Evolutionary conservation across 2,329 filamentous ascomycete species (phyloP), one percentile per base, ranked within the genome.

Genomic region (Colletotrichum salicis): DNA sequence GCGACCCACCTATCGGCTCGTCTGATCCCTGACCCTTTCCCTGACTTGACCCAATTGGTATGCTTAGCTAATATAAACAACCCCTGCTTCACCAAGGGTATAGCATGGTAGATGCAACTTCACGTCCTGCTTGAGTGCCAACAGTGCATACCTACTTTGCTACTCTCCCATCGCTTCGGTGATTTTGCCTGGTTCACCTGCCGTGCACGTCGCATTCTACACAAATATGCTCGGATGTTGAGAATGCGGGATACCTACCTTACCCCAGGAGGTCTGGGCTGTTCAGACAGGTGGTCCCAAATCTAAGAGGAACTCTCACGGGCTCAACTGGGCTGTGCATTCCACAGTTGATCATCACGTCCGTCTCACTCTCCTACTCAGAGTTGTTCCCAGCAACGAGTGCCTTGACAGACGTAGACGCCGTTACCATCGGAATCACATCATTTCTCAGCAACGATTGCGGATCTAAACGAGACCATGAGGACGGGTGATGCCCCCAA

Each of bases 281-380:
- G 51, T 48, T 48, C 8, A 48, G 24, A 22, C 51, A 31, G 48
- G 24, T 29, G 55, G 48, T n/a, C 31, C 22, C 19, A 31, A 12
- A 37, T n/a, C 31, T 27, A 5, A 52, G 29, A 52, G 59, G 45
- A 64, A 31, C 19, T 19, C 61, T 45, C 51, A 5, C 12, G 19
- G 61, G n/a, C 33, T 55, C 13, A 24, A 37, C 58, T 61, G 35
- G 65, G 61, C 54, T 66, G 67, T 59, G 55, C 67, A 66, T 70
- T 70, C 67, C 55, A 45, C 24, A 52, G 54, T 31, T n/a, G 5
- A 65, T 10, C 12, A 48, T n/a, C 22, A 27, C 45, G 31, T 12
- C 54, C 48, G 22, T 22, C n/a, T 48, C 31, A 37, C 31, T 11
- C 15, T 52, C 37, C 45, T 41, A 15, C 12, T 59, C 22, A 59